Base-by-base conservation (phyloP, 192 early-diverging fungal genomes). In the Coemansia sp. region DNA sequence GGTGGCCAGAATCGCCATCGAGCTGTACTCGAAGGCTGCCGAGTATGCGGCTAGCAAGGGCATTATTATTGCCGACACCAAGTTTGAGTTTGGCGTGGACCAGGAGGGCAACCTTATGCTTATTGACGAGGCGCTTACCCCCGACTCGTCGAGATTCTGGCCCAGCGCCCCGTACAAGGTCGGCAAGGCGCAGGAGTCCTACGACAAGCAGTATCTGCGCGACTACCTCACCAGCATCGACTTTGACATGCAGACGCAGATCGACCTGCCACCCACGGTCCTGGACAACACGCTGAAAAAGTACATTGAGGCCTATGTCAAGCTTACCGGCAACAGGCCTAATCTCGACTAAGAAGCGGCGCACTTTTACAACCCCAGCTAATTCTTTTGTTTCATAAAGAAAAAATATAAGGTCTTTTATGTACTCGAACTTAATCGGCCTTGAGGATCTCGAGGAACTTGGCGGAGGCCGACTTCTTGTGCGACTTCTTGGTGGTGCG, bases 91-190 rank as follows among this genome's bases (percentile, higher is more conserved):
- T 84, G 97, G 97, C 52, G 84, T 92, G 8, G 92, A 98, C 75
- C 76, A 81, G 31, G 53, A 89, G 13, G 91, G 91, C 55, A 80
- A 72, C 19, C 65, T 98, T 19, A 85, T 93, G 61, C 79, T 99
- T 50, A 87, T 92, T 13, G 97, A 99, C 66, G 97, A 99, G 72
- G 95, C 93, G 26, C 82, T 99, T 61, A 99, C 97, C 0, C 96
- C 96, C 19, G 97, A 99, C 59, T 99, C 96, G 53, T 97, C 95
- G 11, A 78, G 97, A 19, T 99, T 99, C 81, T 99, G 97, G 97
- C 92, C 92, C 3, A 85, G 85, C 47, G 74, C 82, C 31, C 61
- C 74, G 46, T 99, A 95, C 74, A 80, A 83, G 59, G 75, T 86
- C 13, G 96, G 96, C 20, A 61, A 72, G 61, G 57, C 70, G 10